Evolutionary conservation across 768 basidiomycete genomes (phyloP).

Genomic region (Cystofilobasidium bisporidii): DNA sequence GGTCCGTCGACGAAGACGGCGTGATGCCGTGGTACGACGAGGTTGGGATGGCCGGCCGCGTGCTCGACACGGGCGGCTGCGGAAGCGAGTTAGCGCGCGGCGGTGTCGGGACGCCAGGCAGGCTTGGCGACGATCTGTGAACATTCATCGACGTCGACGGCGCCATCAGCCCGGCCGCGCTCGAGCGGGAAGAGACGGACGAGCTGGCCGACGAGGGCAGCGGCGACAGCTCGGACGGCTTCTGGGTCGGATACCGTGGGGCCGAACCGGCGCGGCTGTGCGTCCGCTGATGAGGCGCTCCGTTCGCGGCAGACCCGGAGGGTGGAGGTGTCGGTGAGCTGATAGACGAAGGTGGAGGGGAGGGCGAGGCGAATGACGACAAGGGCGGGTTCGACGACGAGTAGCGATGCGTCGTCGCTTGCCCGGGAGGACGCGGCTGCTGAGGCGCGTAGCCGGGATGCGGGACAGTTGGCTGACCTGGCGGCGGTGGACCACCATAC

Average conservation of each 20-base stretch:
- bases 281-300: neutral
- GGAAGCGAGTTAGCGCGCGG: neutral
- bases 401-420: conserved; percentile 1
- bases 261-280: neutral
- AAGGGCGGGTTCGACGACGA: conserved; percentile 15
- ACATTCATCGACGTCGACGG: neutral
- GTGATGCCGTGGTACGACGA: conserved; percentile 19
- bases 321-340: neutral
- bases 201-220: conserved; percentile 14
- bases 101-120: conserved; percentile 6
- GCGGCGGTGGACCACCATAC: no score
- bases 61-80: neutral
- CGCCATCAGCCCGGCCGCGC: neutral
- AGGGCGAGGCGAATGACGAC: conserved; percentile 11
- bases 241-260: conserved; percentile 7
- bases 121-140: neutral
- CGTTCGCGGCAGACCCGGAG: neutral
- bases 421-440: no score
- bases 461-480: no score
- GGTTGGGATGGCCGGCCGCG: neutral
- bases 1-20: neutral
- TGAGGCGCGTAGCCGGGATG: neutral
- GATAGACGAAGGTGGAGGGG: neutral
- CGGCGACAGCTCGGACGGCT: conserved; percentile 20
- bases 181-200: neutral